Conservation (phyloP, 768 basidiomycete species). For the Boletus tylopilopsis region DNA sequence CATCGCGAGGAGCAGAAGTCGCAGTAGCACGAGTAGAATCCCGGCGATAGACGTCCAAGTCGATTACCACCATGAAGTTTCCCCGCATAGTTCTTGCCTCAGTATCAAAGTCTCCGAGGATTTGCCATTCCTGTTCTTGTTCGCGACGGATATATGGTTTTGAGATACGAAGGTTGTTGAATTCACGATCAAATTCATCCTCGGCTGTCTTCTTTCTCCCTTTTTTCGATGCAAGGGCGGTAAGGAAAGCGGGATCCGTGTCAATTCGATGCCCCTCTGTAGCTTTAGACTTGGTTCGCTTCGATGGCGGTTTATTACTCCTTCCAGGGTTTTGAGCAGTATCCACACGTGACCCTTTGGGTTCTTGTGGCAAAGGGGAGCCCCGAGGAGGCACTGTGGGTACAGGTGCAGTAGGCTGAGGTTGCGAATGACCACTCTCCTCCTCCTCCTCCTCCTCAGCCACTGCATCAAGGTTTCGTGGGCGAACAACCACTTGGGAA, state of each 20-base stretch:
- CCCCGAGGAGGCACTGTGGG: neutral
- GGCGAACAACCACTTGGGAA: slow-evolving; percentile 1
- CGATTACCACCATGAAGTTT: slow-evolving; percentile 77
- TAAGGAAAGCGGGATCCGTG: slow-evolving; percentile 64
- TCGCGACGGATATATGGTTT: slow-evolving; percentile 53
- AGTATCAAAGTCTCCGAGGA: slow-evolving; percentile 58
- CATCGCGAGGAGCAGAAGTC: slow-evolving; percentile 38
- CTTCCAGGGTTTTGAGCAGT: slow-evolving; percentile 27
- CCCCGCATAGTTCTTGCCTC: slow-evolving; percentile 60
- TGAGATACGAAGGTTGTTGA: slow-evolving; percentile 70
- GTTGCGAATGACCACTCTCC: slow-evolving; percentile 25
- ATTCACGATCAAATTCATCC: slow-evolving; percentile 74
- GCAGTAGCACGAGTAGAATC: slow-evolving; percentile 20
- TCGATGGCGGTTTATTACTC: slow-evolving; percentile 1
- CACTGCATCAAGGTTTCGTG: slow-evolving; percentile 31
- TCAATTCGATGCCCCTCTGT: slow-evolving; percentile 33
- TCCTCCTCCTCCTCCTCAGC: slow-evolving; percentile 64
- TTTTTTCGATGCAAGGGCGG: slow-evolving; percentile 71
- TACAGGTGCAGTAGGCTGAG: neutral
- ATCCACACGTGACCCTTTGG: neutral
- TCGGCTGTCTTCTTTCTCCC: slow-evolving; percentile 58
- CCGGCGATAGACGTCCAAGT: slow-evolving; percentile 51
- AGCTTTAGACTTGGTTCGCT: slow-evolving; percentile 6
- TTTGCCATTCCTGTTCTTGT: slow-evolving; percentile 52
- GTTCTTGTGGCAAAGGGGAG: slow-evolving; percentile 1